Percentiles rank a stretch among this genome's conserved stretches.
Conservation (phyloP, 805 yeast genomes). For the Metschnikowia cubensis region DNA sequence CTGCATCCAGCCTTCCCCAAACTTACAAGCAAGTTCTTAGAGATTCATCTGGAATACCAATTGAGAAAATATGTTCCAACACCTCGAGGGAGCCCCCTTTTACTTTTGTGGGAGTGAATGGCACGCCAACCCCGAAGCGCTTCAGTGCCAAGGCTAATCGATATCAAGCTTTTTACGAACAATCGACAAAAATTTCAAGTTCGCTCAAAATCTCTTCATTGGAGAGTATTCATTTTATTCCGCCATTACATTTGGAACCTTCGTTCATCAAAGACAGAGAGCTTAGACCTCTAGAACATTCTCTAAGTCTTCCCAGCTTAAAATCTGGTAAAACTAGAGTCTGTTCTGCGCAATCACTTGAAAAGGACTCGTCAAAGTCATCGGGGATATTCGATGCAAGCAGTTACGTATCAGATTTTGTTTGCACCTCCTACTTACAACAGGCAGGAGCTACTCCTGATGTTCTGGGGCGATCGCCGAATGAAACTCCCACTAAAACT, state of each 20-base stretch:
- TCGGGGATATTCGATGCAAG: neutral
- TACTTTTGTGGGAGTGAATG: slow-evolving; percentile 5
- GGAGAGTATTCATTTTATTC: slow-evolving; percentile 24
- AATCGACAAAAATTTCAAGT: slow-evolving; percentile 39
- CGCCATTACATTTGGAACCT: neutral
- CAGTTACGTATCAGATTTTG: neutral
- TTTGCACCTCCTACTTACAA: neutral
- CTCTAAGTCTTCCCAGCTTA: slow-evolving; percentile 22
- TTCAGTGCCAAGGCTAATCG: slow-evolving; percentile 44
- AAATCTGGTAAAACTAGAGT: slow-evolving; percentile 5
- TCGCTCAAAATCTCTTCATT: slow-evolving; percentile 37
- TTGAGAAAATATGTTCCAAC: slow-evolving; percentile 33
- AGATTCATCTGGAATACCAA: slow-evolving; percentile 9
- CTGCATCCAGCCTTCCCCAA: slow-evolving; percentile 28
- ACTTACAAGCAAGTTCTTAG: slow-evolving; percentile 1
- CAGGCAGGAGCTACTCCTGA: neutral
- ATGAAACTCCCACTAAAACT: neutral
- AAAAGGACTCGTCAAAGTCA: neutral
- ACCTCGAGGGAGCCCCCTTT: slow-evolving; percentile 29
- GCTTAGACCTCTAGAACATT: slow-evolving; percentile 17
- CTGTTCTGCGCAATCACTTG: neutral
- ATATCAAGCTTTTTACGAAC: slow-evolving; percentile 47
- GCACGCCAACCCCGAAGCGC: slow-evolving; percentile 24
- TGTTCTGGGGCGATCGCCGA: neutral
- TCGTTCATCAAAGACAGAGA: neutral